These are phyloP conservation scores for Fusarium oxysporum DNA, from an alignment of 2,329 filamentous ascomycete species.

Conservation along the genomic window DNA sequence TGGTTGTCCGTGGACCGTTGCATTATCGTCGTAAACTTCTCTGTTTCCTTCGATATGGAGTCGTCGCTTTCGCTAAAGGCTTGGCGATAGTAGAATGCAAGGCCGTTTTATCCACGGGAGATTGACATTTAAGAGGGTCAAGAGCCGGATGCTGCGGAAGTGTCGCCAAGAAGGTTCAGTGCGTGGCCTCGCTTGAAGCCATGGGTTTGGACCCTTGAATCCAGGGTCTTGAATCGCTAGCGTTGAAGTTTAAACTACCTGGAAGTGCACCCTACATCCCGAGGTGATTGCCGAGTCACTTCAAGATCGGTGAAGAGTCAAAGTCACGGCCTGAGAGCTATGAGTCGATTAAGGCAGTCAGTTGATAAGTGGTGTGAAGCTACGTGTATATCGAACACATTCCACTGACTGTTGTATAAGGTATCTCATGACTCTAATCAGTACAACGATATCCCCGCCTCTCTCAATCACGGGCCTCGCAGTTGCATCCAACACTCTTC, in stretches of 20 bases:
- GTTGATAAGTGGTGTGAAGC: background rate
- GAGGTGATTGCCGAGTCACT: background rate
- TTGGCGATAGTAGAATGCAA: background rate
- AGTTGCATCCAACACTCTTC: background rate
- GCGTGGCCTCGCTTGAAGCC: background rate
- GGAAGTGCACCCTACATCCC: background rate
- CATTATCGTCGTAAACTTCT: too few relatives aligned
- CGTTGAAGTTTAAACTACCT: background rate
- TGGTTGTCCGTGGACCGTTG: rapidly evolving
- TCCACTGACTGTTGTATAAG: background rate
- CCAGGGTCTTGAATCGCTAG: background rate
- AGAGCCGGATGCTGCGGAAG: background rate
- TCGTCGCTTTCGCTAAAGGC: background rate
- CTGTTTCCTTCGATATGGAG: background rate
- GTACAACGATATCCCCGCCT: rapidly evolving
- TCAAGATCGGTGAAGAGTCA: background rate
- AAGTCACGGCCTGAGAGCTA: background rate
- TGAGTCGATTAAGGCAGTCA: background rate
- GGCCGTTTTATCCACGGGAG: background rate
- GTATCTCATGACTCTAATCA: background rate
- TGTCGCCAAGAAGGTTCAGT: too few relatives aligned
- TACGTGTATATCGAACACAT: background rate
- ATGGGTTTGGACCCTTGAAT: background rate
- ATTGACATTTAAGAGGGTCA: background rate
- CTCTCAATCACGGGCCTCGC: background rate